Base-by-base conservation (phyloP, 495 filamentous ascomycete genomes). In the Penicillium macrosclerotiorum region DNA sequence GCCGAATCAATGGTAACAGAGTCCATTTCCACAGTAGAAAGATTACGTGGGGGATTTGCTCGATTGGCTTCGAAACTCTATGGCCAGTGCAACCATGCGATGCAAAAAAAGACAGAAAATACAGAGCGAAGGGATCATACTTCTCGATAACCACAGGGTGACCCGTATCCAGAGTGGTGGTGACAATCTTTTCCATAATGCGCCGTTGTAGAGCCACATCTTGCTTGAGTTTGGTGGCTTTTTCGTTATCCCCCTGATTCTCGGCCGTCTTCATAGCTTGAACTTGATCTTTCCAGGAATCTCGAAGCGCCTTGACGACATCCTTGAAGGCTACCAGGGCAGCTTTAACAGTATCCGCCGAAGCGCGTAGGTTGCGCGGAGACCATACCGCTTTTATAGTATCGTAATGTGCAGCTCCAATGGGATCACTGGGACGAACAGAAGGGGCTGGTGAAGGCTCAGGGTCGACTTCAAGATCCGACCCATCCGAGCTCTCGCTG, bases 141-240 rank as follows among this genome's bases (percentile, higher is more conserved):
- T 83, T 79, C 54, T 83, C 75, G 46, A 90, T 60, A 41, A 89
- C 81, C 19, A 75, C 72, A 17, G 73, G 73, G 55, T 89, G 84
- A 12, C 83, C 85, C 56, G 75, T 72, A 20, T 79, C 72, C 41
- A 85, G 43, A 13, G 82, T 76, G 36, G 82, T 67, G 36, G 64
- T 72, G 24, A 86, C 70, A n/a, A 82, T 82, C 22, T 69, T 61
- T 41, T 85, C 73, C 52, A 88, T 70, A 25, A 78, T 71, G 37
- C 76, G 74, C 17, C 81, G 77, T 47, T 83, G 79, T 37, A 72
- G 62, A n/a, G 74, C 67, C 23, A 82, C 81, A 4, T 80, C 62
- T 39, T 69, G 56, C 47, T 60, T 70, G 33, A 76, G 52, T 33
- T 64, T 56, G 13, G 59, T 44, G 23, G 65, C 63, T 49, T 74